Conservation (phyloP, 2,329 filamentous ascomycete species). For the Botrytis elliptica region DNA sequence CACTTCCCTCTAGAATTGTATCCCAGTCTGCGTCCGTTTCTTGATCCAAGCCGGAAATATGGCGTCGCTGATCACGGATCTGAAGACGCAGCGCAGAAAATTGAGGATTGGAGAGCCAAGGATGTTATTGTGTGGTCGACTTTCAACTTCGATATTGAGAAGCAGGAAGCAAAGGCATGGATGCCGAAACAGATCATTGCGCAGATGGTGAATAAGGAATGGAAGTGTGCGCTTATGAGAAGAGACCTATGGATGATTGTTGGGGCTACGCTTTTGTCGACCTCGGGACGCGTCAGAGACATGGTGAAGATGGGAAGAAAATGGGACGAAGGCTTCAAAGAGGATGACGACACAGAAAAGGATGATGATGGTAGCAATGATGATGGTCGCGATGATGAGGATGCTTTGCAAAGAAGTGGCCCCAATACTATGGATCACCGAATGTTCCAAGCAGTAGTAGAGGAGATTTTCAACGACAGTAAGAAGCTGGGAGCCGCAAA, state of each 20-base stretch:
- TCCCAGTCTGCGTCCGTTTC: background rate
- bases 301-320: background rate
- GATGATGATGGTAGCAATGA: background rate
- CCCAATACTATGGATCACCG: background rate
- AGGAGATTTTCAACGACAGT: background rate
- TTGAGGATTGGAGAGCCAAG: background rate
- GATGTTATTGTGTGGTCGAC: background rate
- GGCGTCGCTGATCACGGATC: background rate
- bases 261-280: too few relatives aligned
- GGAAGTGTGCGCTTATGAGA: background rate
- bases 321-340: background rate
- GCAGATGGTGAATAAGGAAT: background rate
- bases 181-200: background rate
- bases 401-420: background rate
- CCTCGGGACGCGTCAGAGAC: background rate
- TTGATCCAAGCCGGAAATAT: background rate
- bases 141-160: background rate
- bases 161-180: background rate
- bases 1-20: too few relatives aligned
- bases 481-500: background rate
- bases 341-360: background rate
- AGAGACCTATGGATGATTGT: background rate
- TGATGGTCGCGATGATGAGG: too few relatives aligned
- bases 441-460: background rate
- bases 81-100: background rate